Conservation (phyloP, 2,329 filamentous ascomycete genomes). For the Coleophoma eucalyptorum region DNA sequence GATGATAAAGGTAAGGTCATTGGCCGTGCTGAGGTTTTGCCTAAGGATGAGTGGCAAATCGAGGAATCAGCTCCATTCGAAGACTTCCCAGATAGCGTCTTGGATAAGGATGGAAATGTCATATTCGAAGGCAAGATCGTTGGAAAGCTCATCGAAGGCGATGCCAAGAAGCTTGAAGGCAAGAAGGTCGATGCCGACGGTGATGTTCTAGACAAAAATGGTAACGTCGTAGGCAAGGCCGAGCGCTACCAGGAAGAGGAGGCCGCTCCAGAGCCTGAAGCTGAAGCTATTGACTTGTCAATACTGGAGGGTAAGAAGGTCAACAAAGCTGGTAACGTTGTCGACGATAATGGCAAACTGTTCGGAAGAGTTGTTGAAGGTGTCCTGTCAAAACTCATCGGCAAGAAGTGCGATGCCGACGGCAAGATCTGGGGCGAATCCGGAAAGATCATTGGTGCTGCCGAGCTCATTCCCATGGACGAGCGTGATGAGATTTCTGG, state of each 20-base stretch:
- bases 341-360: slow-evolving; percentile 47
- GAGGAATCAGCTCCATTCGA: slow-evolving; percentile 48
- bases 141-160: slow-evolving; percentile 60
- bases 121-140: slow-evolving; percentile 46
- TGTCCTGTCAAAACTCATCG: slow-evolving; percentile 57
- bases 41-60: slow-evolving; percentile 47
- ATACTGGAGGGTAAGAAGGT: slow-evolving; percentile 51
- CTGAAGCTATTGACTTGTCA: slow-evolving; percentile 36
- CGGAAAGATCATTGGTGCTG: slow-evolving; percentile 64
- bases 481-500: slow-evolving; percentile 46
- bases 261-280: slow-evolving; percentile 12
- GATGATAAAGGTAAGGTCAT: slow-evolving; percentile 66
- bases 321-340: slow-evolving; percentile 56
- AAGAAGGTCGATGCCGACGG: slow-evolving; percentile 77
- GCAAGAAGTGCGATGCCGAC: slow-evolving; percentile 60
- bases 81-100: slow-evolving; percentile 49
- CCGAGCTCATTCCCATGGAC: slow-evolving; percentile 56
- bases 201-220: slow-evolving; percentile 75
- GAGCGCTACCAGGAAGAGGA: slow-evolving; percentile 30
- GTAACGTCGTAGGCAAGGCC: slow-evolving; percentile 42
- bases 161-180: slow-evolving; percentile 58
- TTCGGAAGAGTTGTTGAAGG: slow-evolving; percentile 65
- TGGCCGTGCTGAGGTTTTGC: slow-evolving; percentile 62
- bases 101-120: slow-evolving; percentile 50
- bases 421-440: slow-evolving; percentile 69